Percentiles rank a stretch among this genome's conserved stretches.
phyloP scores from a whole-genome alignment of 202 grass and related monocot genomes.

The Zoysia matrella region DNA sequence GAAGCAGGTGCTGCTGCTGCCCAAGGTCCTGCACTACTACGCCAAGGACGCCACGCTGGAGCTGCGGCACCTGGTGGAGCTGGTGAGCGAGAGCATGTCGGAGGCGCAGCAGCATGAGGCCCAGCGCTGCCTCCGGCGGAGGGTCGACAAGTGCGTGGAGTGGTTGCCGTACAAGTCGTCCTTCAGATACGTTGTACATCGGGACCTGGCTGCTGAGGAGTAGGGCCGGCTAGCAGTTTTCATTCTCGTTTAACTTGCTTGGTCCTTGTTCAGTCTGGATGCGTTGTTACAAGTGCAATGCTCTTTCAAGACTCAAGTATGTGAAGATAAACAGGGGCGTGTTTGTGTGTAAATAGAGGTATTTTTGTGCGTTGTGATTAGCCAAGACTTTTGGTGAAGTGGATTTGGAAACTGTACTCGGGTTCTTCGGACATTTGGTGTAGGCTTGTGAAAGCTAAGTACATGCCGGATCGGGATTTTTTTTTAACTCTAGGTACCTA shows the following conservation, averaged over 20 bases:
- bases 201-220: conserved; percentile 55
- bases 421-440: no score
- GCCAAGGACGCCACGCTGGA: conserved; percentile 75
- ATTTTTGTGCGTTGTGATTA: conserved; percentile 18
- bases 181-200: conserved; percentile 90
- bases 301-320: conserved; percentile 9
- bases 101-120: conserved; percentile 53
- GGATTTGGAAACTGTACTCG: no score
- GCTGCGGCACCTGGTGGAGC: conserved; percentile 70
- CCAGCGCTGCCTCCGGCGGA: conserved; percentile 52
- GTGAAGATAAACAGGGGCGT: neutral
- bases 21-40: conserved; percentile 89
- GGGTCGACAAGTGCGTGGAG: conserved; percentile 68
- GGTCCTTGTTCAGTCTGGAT: neutral
- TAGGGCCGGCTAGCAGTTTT: neutral
- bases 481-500: no score
- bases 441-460: no score
- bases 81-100: conserved; percentile 66
- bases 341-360: conserved; percentile 35
- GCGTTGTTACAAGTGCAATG: neutral
- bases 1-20: conserved; percentile 78
- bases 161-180: conserved; percentile 86
- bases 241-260: neutral
- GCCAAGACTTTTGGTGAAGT: neutral
- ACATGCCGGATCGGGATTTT: no score